Conservation (phyloP, 257 asterid genomes). For the Paraleonurus japonicus region DNA sequence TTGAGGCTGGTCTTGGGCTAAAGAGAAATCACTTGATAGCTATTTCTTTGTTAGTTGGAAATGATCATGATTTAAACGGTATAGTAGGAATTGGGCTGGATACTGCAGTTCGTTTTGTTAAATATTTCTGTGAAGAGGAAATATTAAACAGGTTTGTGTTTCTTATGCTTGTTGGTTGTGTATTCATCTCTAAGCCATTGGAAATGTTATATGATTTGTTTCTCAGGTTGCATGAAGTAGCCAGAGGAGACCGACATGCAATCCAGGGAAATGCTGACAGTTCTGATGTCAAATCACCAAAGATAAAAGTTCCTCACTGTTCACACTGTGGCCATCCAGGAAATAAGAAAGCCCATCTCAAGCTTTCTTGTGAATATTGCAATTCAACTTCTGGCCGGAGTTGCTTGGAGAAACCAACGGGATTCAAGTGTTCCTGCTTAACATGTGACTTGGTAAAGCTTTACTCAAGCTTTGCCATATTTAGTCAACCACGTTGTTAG, state of each 20-base stretch:
- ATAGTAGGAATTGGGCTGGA: conserved; percentile 81
- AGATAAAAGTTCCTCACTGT: conserved; percentile 69
- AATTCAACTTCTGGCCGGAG: conserved; percentile 45
- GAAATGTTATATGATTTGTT: neutral
- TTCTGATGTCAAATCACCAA: conserved; percentile 43
- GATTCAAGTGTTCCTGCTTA: conserved; percentile 73
- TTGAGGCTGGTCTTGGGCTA: conserved; percentile 80
- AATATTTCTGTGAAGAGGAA: conserved; percentile 62
- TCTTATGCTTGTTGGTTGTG: neutral
- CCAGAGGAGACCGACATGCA: conserved; percentile 39
- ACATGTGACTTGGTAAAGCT: conserved; percentile 63
- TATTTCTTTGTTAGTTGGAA: conserved; percentile 85
- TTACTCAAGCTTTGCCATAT: conserved; percentile 6
- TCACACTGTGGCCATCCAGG: conserved; percentile 96
- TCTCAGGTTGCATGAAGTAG: conserved; percentile 68
- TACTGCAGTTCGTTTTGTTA: conserved; percentile 84
- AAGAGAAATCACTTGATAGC: conserved; percentile 85
- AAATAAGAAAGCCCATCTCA: conserved; percentile 73
- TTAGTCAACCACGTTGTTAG: neutral
- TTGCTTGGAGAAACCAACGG: conserved; percentile 61
- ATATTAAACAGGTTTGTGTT: conserved; percentile 58
- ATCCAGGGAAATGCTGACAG: conserved; percentile 26
- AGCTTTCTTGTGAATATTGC: conserved; percentile 68
- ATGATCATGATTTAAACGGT: conserved; percentile 80
- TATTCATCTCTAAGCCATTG: neutral